Evolutionary conservation across 1,139 yeast genomes (phyloP), one percentile per base, ranked within the genome.

Genomic region (Taiozyma sp.): DNA sequence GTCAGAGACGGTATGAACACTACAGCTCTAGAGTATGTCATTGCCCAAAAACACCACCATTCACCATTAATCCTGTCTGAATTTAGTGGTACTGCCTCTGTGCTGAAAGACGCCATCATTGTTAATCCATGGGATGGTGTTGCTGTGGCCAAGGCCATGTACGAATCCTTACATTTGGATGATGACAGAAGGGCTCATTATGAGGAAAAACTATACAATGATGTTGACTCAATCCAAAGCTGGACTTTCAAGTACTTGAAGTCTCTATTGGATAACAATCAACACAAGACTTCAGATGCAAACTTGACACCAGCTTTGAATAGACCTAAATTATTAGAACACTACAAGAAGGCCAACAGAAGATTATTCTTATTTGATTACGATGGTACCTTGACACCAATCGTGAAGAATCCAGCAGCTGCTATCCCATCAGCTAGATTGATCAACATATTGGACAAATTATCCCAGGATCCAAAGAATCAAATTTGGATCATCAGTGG

Each of bases 101-200:
- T 88, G 1, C 71, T 93, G 51, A 77, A 76, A 46, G 95, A 88
- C 55, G 89, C 97, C 1, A 77, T 88, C 46, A 80, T 87, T 58
- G 95, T 93, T 40, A 95, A 93, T 62, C 99, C 99, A 14, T 93
- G 97, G 96, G 98, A 93, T 69, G 77, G 95, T 0, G 93, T 88
- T 30, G 96, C 96, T 5, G 93, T 91, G 40, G 95, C 99, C 1
- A 86, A 83, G 60, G 80, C 95, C 7, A 85, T 95, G 49, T 76
- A 90, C 64, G 81, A 79, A 51, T 80, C 91, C 47, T 74, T 93
- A 43, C 58, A 66, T 29, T 74, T 85, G 79, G 60, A 80, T 10
- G 65, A 68, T 26, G 77, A 72, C 8, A 63, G 67, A 28, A 77
- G 77, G 59, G 51, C 62, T 28, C 59, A 63, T 43, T 64, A 83